Base-by-base conservation (phyloP, 2,329 filamentous ascomycete genomes). In the Stachybotrys chlorohalonatus region DNA sequence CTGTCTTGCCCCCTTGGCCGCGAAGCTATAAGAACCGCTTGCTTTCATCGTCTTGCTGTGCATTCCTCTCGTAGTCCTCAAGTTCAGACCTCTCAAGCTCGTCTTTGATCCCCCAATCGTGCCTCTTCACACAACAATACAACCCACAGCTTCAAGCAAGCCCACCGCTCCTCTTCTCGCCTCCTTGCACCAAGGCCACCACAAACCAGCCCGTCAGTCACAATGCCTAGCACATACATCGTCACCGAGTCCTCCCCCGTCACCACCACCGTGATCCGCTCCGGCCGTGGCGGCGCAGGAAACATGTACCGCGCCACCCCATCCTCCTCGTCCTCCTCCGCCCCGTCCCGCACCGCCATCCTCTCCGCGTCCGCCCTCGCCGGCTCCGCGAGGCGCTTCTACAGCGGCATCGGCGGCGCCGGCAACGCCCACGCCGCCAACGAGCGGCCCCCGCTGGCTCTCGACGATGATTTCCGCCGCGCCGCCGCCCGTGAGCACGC, bases 361-460 rank as follows among this genome's bases (percentile, higher is more conserved):
- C 65, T 65, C 77, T 71, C 76, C 51, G 47, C 65, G 75, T 72
- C 70, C 61, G 53, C 71, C 62, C 55, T 69, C 64, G 57, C 64
- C 59, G 58, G 62, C 3, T 55, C 64, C 36, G 71, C 74, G 48
- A 68, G 74, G 56, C 76, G 78, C 71, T 86, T 86, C 76, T 80
- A 83, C 72, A 79, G 79, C 11, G 85, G 85, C 62, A 82, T 85
- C 55, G 85, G 85, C 61, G 84, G 85, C 55, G 84, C 83, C 2
- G 85, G 85, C 64, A 88, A 87, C 72, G 65, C 59, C 62, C 81
- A 82, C 71, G 72, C 71, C 39, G 66, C 73, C 31, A 66, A 72
- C n/a, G 72, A 68, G 57, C 65, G 62, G 13, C 68, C 79, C 56
- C 68, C 82, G 63, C 75, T 76, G 64, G 72, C 79, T 52, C 75